phyloP scores from a whole-genome alignment of 2,329 filamentous ascomycete genomes.

The Ustilaginoidea virens region DNA sequence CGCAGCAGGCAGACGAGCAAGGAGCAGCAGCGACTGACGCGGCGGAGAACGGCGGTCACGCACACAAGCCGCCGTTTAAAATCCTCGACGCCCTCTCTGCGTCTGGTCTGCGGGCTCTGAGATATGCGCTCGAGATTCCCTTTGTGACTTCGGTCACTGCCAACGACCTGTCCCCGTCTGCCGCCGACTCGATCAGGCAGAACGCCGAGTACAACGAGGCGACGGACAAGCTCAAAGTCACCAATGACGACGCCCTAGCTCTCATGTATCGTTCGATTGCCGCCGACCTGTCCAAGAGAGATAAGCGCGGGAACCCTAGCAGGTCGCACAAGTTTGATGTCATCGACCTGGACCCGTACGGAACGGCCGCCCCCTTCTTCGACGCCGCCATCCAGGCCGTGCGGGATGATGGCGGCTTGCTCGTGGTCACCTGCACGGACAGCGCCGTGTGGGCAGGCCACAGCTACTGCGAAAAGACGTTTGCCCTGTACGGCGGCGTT shows the following conservation, averaged over 20 bases:
- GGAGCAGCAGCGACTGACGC: constrained; percentile 9
- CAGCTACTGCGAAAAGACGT: constrained; percentile 89
- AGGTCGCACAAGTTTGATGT: constrained; percentile 60
- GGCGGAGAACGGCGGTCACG: no score
- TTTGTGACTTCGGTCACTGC: constrained; percentile 70
- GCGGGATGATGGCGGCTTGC: constrained; percentile 67
- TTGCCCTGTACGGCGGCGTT: constrained; percentile 80
- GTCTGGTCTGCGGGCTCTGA: constrained; percentile 76
- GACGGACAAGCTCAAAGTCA: constrained; percentile 52
- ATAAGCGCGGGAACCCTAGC: constrained; percentile 22
- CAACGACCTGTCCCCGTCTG: constrained; percentile 72
- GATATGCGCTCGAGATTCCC: constrained; percentile 84
- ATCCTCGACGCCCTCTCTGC: constrained; percentile 92
- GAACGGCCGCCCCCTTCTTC: constrained; percentile 81
- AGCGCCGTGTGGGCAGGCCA: constrained; percentile 89
- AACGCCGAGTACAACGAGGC: constrained; percentile 78
- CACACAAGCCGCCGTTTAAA: constrained; percentile 41
- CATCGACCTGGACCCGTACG: constrained; percentile 93
- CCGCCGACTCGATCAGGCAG: constrained; percentile 64
- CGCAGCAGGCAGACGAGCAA: constrained; percentile 4
- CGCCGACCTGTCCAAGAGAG: constrained; percentile 28
- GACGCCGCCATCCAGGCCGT: constrained; percentile 81
- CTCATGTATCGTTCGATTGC: constrained; percentile 75
- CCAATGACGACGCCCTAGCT: constrained; percentile 67
- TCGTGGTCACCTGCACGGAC: constrained; percentile 95